phyloP scores from a whole-genome alignment of 768 basidiomycete genomes.

The Leccinum uliginosum region DNA sequence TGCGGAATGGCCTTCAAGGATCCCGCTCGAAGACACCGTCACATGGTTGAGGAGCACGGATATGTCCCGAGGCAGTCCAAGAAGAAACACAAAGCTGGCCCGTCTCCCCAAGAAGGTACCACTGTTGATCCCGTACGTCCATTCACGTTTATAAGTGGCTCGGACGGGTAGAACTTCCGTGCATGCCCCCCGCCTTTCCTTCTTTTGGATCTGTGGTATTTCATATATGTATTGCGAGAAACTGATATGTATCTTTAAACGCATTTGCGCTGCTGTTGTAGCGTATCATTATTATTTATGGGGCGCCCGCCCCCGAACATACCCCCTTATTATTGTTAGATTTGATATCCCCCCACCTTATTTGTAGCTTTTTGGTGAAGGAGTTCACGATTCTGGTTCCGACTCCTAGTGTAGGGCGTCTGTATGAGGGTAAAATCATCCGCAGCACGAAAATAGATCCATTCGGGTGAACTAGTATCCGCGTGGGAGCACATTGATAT shows the following conservation, averaged over 20 bases:
- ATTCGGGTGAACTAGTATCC: not conserved
- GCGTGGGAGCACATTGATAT: conserved; percentile 5
- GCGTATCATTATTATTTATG: conserved; percentile 21
- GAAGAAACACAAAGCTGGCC: conserved; percentile 40
- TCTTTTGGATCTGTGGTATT: conserved; percentile 12
- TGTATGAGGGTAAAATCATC: not conserved
- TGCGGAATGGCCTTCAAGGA: conserved; percentile 59
- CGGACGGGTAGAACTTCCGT: conserved; percentile 20
- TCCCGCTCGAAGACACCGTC: conserved; percentile 59
- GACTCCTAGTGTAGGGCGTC: not conserved
- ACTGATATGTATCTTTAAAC: conserved; percentile 24
- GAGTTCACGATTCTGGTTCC: not conserved
- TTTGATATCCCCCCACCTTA: not conserved
- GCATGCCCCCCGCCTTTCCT: not conserved
- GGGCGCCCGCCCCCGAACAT: conserved; percentile 7
- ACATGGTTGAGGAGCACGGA: conserved; percentile 49
- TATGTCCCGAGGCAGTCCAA: conserved; percentile 44
- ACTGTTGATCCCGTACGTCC: conserved; percentile 29
- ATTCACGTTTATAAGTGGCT: conserved; percentile 28
- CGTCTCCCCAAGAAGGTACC: conserved; percentile 24
- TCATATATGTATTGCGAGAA: conserved; percentile 21
- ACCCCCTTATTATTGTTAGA: conserved; percentile 13
- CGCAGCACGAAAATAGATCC: not conserved
- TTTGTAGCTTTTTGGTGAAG: conserved; percentile 19
- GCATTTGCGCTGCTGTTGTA: conserved; percentile 2